Percentiles rank a stretch among this genome's conserved stretches.
Evolutionary conservation across 352 stramenopile genomes (phyloP).

Genomic region (Phytophthora melonis): DNA sequence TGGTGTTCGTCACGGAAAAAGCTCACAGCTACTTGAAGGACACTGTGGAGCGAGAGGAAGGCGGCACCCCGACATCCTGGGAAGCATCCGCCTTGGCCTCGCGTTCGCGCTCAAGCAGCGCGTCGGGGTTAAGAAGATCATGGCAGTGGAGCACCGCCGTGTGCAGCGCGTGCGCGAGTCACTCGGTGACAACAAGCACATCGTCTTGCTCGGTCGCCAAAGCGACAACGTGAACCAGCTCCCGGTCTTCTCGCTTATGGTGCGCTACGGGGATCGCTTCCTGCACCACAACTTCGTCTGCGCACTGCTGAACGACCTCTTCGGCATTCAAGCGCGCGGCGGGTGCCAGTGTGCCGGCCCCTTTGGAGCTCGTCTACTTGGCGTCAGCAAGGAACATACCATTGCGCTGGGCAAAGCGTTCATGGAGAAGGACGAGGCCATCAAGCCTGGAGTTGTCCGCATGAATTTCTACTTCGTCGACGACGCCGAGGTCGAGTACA

Average conservation of each 20-base stretch:
- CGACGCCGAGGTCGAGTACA: slow-evolving; percentile 92
- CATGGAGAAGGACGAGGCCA: slow-evolving; percentile 90
- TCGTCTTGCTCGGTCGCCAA: slow-evolving; percentile 90
- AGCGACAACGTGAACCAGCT: slow-evolving; percentile 58
- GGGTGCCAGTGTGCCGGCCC: slow-evolving; percentile 92
- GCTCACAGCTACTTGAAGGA: slow-evolving; percentile 83
- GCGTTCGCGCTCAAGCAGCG: slow-evolving; percentile 92
- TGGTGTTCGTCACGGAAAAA: slow-evolving; percentile 69
- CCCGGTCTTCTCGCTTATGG: slow-evolving; percentile 96
- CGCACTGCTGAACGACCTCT: slow-evolving; percentile 98
- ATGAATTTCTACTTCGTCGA: slow-evolving; percentile 93
- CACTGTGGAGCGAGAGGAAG: slow-evolving; percentile 92
- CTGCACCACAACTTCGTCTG: slow-evolving; percentile 99
- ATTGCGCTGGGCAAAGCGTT: slow-evolving; percentile 86
- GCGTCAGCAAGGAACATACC: slow-evolving; percentile 79
- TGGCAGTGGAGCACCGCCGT: slow-evolving; percentile 54
- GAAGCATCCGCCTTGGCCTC: slow-evolving; percentile 93
- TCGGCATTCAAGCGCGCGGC: slow-evolving; percentile 90
- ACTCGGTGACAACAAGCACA: slow-evolving; percentile 57
- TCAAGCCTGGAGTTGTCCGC: slow-evolving; percentile 95
- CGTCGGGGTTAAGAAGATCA: slow-evolving; percentile 64
- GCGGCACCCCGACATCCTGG: slow-evolving; percentile 96
- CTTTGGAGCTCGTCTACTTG: slow-evolving; percentile 93
- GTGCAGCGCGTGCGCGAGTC: slow-evolving; percentile 49
- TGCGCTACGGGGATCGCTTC: slow-evolving; percentile 92